Conservation (phyloP, 1,284 basidiomycete genomes). For the Entoloma clypeatum region DNA sequence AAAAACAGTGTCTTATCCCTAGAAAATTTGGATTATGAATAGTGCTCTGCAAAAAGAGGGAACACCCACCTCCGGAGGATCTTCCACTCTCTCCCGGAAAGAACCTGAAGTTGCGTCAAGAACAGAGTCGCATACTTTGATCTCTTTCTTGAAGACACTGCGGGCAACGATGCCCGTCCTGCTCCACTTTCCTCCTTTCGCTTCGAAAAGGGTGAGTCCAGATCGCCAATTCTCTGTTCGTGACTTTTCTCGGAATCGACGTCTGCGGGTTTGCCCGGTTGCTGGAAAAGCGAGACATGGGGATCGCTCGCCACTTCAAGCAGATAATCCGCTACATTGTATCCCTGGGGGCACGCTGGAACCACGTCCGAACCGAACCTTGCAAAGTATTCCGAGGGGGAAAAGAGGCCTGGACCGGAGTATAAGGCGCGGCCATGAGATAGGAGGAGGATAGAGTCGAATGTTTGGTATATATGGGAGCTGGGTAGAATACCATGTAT, state of each 20-base stretch:
- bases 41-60: neutral
- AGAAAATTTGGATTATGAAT: neutral
- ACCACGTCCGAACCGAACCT: constrained; percentile 37
- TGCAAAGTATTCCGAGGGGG: constrained; percentile 62
- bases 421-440: constrained; percentile 79
- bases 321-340: constrained; percentile 88
- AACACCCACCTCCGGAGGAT: constrained; percentile 61
- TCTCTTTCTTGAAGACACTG: constrained; percentile 13
- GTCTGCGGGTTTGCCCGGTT: constrained; percentile 1
- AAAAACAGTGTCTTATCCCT: constrained; percentile 82
- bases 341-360: constrained; percentile 52
- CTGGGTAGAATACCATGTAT: constrained; percentile 30
- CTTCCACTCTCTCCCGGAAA: constrained; percentile 81
- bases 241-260: constrained; percentile 10
- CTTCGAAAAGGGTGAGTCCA: neutral
- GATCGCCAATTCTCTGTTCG: constrained; percentile 4
- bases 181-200: neutral
- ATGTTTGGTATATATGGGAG: constrained; percentile 81
- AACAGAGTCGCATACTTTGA: constrained; percentile 65
- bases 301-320: constrained; percentile 78
- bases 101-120: constrained; percentile 80
- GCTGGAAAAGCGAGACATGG: constrained; percentile 43
- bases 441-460: constrained; percentile 78
- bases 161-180: too few species aligned
- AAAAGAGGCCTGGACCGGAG: constrained; percentile 68